These are phyloP conservation scores for Mortierella sp. DNA, from an alignment of 371 early-diverging fungal species.

Conservation along the genomic window DNA sequence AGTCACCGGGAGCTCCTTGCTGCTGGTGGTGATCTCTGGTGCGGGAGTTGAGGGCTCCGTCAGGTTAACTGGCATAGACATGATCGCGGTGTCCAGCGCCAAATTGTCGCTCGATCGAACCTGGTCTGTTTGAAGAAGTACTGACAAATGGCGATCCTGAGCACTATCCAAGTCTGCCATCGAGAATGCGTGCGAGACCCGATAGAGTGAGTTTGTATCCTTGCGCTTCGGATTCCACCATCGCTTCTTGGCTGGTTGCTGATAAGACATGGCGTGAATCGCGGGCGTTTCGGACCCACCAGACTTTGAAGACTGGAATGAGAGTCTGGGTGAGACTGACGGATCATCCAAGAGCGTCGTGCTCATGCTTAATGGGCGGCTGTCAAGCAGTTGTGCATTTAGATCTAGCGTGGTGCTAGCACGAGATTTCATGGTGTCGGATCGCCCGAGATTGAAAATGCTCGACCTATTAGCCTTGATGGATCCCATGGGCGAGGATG, in stretches of 20 bases:
- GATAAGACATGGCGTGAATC: too few species aligned
- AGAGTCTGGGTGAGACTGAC: conserved; percentile 15
- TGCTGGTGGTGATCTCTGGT: conserved; percentile 4
- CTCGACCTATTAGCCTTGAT: conserved; percentile 49
- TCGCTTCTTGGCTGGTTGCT: conserved; percentile 26
- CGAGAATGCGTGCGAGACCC: conserved; percentile 30
- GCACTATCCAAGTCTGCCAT: conserved; percentile 28
- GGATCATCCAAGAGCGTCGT: conserved; percentile 38
- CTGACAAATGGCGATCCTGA: conserved; percentile 29
- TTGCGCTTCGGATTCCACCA: conserved; percentile 50
- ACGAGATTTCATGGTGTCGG: conserved; percentile 36
- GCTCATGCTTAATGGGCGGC: conserved; percentile 44
- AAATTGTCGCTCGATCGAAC: conserved; percentile 34
- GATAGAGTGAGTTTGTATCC: conserved; percentile 37
- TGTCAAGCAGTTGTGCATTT: conserved; percentile 13
- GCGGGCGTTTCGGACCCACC: conserved; percentile 38
- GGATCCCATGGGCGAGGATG: conserved; percentile 13
- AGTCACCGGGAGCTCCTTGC: conserved; percentile 25
- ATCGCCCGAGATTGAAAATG: conserved; percentile 37
- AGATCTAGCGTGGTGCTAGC: conserved; percentile 26
- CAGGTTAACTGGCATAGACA: conserved; percentile 31
- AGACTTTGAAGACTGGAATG: conserved; percentile 50
- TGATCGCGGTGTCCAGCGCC: conserved; percentile 13
- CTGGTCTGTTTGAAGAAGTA: conserved; percentile 17
- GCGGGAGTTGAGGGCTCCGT: conserved; percentile 22